Conservation (phyloP, 2,329 filamentous ascomycete genomes). For the Diaporthe destruens region DNA sequence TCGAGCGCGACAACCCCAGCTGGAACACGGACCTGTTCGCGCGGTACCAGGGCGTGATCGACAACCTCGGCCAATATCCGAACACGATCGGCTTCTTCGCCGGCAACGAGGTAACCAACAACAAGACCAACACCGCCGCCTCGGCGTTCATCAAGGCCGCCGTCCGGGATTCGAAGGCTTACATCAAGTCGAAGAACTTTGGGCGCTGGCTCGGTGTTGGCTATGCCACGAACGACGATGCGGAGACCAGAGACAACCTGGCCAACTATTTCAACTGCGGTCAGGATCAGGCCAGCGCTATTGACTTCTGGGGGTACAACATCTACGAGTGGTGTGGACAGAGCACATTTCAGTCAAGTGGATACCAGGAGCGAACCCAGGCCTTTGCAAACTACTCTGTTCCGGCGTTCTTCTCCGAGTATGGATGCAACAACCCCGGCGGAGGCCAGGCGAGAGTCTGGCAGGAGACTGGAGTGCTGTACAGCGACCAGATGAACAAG, state of each 20-base stretch:
- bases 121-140: constrained; percentile 86
- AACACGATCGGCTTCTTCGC: constrained; percentile 98
- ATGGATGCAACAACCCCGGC: constrained; percentile 84
- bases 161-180: constrained; percentile 93
- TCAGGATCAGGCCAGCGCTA: constrained; percentile 66
- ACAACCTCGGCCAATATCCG: constrained; percentile 82
- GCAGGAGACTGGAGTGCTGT: constrained; percentile 86
- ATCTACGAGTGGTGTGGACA: constrained; percentile 99
- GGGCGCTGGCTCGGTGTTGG: constrained; percentile 89
- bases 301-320: constrained; percentile 99
- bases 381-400: constrained; percentile 93
- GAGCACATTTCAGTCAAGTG: constrained; percentile 80
- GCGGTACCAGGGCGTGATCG: constrained; percentile 87
- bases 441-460: constrained; percentile 79
- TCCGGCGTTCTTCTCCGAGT: constrained; percentile 98
- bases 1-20: constrained; percentile 82
- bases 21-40: constrained; percentile 85
- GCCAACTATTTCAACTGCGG: constrained; percentile 97
- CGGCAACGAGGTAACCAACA: constrained; percentile 96
- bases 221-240: constrained; percentile 96
- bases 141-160: constrained; percentile 98
- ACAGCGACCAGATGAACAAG: constrained; percentile 81
- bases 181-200: constrained; percentile 83
- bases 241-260: constrained; percentile 82
- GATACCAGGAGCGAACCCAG: constrained; percentile 83